These are phyloP conservation scores for Buxus sempervirens DNA, from an alignment of 164 flowering plant genomes.

Conservation along the genomic window DNA sequence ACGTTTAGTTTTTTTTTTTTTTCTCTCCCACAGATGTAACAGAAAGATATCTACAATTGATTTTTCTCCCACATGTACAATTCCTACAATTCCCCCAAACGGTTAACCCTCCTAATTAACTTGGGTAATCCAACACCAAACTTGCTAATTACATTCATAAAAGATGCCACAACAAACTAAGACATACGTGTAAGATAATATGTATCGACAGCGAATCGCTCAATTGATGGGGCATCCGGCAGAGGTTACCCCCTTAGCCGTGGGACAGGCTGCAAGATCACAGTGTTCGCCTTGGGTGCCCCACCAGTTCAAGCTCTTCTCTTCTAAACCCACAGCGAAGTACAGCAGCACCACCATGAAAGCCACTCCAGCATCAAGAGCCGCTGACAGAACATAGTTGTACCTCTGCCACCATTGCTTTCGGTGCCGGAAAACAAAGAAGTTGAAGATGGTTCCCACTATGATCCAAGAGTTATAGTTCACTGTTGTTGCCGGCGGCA, in stretches of 20 bases:
- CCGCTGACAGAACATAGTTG: constrained; percentile 32
- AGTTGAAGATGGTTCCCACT: constrained; percentile 23
- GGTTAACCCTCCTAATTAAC: too few relatives aligned
- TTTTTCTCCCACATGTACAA: too few relatives aligned
- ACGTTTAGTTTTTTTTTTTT: too few relatives aligned
- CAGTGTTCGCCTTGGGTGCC: constrained; percentile 28
- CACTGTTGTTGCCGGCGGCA: constrained; percentile 25
- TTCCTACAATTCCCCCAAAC: too few relatives aligned
- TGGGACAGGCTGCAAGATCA: constrained; percentile 27
- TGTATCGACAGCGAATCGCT: too few relatives aligned
- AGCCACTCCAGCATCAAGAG: constrained; percentile 28
- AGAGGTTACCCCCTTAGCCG: constrained; percentile 24
- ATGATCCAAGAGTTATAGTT: constrained; percentile 24
- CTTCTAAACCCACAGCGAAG: constrained; percentile 15
- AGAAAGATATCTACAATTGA: too few relatives aligned
- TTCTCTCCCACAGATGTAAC: too few relatives aligned
- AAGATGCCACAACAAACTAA: too few relatives aligned
- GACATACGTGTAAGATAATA: too few relatives aligned
- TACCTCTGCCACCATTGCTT: constrained; percentile 31
- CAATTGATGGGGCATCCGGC: constrained; percentile 21
- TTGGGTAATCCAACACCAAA: too few relatives aligned
- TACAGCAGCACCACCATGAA: constrained; percentile 23
- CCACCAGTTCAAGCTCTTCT: constrained; percentile 23
- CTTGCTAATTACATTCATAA: too few relatives aligned
- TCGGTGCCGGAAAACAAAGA: constrained; percentile 19